A percentile compares a stretch with the other conserved stretches of the same genome.
phyloP scores from a whole-genome alignment of 306 rosid species.

The Oemleria cerasiformis region DNA sequence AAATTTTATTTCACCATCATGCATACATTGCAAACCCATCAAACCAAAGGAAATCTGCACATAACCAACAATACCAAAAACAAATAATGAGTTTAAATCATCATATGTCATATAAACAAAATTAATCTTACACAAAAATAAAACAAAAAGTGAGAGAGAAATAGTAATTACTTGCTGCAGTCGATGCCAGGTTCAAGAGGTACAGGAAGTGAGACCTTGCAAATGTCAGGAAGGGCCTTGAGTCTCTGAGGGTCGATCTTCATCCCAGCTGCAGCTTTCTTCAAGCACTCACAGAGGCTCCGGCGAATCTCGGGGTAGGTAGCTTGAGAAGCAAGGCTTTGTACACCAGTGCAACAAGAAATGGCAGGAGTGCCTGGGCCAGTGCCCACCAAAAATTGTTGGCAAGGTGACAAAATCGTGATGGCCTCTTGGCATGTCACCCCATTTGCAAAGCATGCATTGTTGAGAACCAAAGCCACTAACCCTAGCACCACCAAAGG shows the following conservation, averaged over 20 bases:
- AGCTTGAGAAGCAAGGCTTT: constrained; percentile 1
- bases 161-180: constrained; percentile 25
- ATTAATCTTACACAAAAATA: neutral
- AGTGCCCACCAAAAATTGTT: no score
- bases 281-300: constrained; percentile 20
- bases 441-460: neutral
- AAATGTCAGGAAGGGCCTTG: neutral
- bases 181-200: constrained; percentile 30
- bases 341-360: constrained; percentile 8
- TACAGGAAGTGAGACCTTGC: constrained; percentile 12
- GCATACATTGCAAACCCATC: no score
- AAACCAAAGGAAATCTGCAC: no score
- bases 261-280: no score
- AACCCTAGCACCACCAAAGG: neutral
- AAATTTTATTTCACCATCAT: no score
- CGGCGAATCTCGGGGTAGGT: neutral
- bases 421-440: constrained; percentile 22
- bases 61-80: no score
- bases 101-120: no score
- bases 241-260: constrained; percentile 8
- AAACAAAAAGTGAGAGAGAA: neutral
- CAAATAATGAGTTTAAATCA: no score
- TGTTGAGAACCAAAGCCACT: neutral
- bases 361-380: constrained; percentile 4
- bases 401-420: neutral